Evolutionary conservation across 192 early-diverging fungal species (phyloP), one percentile per base, ranked within the genome.

Genomic region (Backusella psychrophila): DNA sequence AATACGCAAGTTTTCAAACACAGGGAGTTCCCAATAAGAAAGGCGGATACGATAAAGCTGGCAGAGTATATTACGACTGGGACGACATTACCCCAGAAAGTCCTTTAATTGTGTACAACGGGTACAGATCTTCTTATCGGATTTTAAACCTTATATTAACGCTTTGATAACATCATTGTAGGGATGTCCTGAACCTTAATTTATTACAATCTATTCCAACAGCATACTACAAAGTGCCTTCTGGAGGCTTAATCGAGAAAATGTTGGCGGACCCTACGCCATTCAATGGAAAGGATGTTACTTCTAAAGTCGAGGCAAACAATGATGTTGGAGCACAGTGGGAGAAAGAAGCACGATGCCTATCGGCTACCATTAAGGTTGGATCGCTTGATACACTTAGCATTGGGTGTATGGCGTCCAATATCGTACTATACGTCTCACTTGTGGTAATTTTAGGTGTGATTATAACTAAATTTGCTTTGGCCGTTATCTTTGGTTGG

Each of bases 401-500:
- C 6, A 80, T 93, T 41, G 95, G 95, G 0, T 98, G 96, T 84
- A 91, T 95, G 46, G 85, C 93, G 2, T 90, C 94, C 0, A 89
- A 93, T 70, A 91, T 97, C 52, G 84, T 94, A 9, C 83, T 96
- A 14, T 96, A 90, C 73, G 86, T 94, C 12, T 95, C 95, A 21
- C 85, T 96, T 41, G 86, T 87, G 71, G 87, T 93, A 68, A 90
- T 91, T 80, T 72, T 93, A 52, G 87, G 91, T 73, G 87, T 88
- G 0, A 89, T 94, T 66, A 46, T 92, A 59, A 83, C 88, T 65
- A 87, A 90, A 67, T 97, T 97, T 73, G 80, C 89, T 56, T 77
- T 95, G 83, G 94, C 95, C 0, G 71, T 96, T 34, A 84, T 90
- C 46, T 96, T 95, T 86, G 89, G 89, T 44, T 96, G 95, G 95